Evolutionary conservation across 2,329 filamentous ascomycete species (phyloP), one percentile per base, ranked within the genome.

Genomic region (Monosporascus sp.): DNA sequence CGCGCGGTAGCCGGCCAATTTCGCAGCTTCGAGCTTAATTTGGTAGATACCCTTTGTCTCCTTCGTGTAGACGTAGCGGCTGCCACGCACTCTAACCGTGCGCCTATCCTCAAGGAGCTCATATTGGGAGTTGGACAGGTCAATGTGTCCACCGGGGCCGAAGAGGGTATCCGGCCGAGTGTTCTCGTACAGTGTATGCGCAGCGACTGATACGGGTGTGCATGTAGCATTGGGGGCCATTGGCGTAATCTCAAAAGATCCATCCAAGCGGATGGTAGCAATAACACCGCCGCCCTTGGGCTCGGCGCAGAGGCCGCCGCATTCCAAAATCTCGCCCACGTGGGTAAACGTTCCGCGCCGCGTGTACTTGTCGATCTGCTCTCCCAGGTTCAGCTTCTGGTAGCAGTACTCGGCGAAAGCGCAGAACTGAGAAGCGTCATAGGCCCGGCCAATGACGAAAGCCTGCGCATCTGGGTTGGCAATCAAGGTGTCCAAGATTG

Each of bases 241-340:
- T 0, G 79, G 77, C 2, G 61, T 60, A 3, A 82, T 67, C 43
- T 81, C 77, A 51, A 82, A 82, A 2, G 61, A 65, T 0, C 76
- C 74, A n/a, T 73, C 62, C 0, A 51, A 35, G 2, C 72, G 73
- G 0, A 79, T 57, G 0, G 71, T 75, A 0, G 75, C 72, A 0
- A 73, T 60, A 3, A 71, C 73, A 6, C 70, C 73, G 3, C 63
- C 63, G 0, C 71, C 70, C 54, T 81, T 82, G 0, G 78, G 79
- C 0, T 66, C 61, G 0, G 77, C 72, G 57, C 78, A 81, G 1
- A 69, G 58, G 0, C 74, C 70, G 1, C 78, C 78, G 20, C 78
- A 82, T 56, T 81, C 79, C 65, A 81, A 69, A 8, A 81, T 76
- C 65, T 83, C 81, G 7, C 79, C 80, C 76, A 82, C 79, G 57